A percentile compares a stretch with the other conserved stretches of the same genome.
Evolutionary conservation across 768 basidiomycete species (phyloP).

Genomic region (Boletus fagicola): DNA sequence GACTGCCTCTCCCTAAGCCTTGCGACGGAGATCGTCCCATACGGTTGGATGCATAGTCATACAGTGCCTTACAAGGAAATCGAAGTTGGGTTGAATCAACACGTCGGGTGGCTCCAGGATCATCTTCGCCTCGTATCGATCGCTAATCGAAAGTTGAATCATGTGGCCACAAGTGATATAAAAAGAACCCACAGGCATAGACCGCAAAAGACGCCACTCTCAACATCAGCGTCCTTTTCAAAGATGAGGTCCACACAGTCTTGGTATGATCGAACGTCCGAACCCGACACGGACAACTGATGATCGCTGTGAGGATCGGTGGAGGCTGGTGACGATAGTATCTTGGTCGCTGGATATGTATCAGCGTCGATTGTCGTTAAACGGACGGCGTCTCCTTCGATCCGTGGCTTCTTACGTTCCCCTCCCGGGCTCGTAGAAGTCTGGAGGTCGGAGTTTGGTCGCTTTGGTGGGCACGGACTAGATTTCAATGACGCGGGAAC

Average conservation of each 20-base stretch:
- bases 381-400: slow-evolving; percentile 5
- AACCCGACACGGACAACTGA: not conserved
- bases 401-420: slow-evolving; percentile 22
- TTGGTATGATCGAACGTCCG: slow-evolving; percentile 39
- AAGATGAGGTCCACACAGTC: slow-evolving; percentile 41
- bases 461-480: slow-evolving; percentile 14
- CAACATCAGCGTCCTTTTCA: slow-evolving; percentile 31
- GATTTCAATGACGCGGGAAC: not conserved
- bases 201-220: slow-evolving; percentile 38
- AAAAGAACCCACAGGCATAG: slow-evolving; percentile 50
- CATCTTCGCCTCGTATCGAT: slow-evolving; percentile 28
- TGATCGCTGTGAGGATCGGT: not conserved
- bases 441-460: slow-evolving; percentile 15
- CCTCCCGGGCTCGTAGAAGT: slow-evolving; percentile 6
- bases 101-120: slow-evolving; percentile 31
- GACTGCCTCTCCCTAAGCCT: slow-evolving; percentile 2
- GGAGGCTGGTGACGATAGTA: not conserved
- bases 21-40: slow-evolving; percentile 44
- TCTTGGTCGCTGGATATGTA: not conserved
- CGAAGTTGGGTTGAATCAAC: slow-evolving; percentile 31
- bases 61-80: slow-evolving; percentile 50
- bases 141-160: slow-evolving; percentile 15
- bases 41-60: slow-evolving; percentile 45
- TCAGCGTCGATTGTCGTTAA: not conserved
- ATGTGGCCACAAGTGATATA: not conserved